A percentile compares a stretch with the other conserved stretches of the same genome.
These are phyloP conservation scores for Phytopythium sindhum DNA, from an alignment of 352 stramenopile genomes.

Conservation along the genomic window DNA sequence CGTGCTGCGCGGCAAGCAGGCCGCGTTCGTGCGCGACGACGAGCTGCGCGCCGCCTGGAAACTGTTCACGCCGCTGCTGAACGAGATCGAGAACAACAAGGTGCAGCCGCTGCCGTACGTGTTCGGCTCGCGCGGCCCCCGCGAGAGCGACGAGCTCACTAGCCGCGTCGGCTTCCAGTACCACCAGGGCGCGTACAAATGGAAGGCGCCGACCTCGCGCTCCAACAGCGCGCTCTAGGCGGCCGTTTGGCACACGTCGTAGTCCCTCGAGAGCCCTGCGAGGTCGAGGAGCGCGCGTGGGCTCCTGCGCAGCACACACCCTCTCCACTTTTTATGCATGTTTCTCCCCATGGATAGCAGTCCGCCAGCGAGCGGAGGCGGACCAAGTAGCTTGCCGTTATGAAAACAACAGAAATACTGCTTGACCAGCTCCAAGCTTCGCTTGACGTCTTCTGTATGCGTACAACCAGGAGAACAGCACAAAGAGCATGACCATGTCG, in stretches of 20 bases:
- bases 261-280: neutral
- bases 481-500: no score
- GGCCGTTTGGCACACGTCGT: neutral
- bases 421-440: no score
- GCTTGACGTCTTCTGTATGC: no score
- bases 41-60: slow-evolving; percentile 96
- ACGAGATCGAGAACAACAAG: slow-evolving; percentile 93
- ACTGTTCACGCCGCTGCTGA: slow-evolving; percentile 98
- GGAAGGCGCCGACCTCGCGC: slow-evolving; percentile 37
- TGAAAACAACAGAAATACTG: slow-evolving; percentile 1
- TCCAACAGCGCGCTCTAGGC: slow-evolving; percentile 47
- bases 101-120: slow-evolving; percentile 91
- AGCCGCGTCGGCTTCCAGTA: slow-evolving; percentile 71
- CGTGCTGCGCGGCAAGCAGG: slow-evolving; percentile 94
- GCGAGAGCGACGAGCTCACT: slow-evolving; percentile 84
- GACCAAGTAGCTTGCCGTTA: neutral
- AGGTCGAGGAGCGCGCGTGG: neutral
- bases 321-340: neutral
- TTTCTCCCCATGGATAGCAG: neutral
- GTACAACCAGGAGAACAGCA: no score
- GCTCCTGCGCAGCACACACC: no score
- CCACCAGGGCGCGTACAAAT: slow-evolving; percentile 75
- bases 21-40: slow-evolving; percentile 97
- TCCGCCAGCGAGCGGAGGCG: neutral
- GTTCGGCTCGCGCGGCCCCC: slow-evolving; percentile 91